Evolutionary conservation across 2,329 filamentous ascomycete species (phyloP), one percentile per base, ranked within the genome.

Genomic region (Alternaria ethzedia): DNA sequence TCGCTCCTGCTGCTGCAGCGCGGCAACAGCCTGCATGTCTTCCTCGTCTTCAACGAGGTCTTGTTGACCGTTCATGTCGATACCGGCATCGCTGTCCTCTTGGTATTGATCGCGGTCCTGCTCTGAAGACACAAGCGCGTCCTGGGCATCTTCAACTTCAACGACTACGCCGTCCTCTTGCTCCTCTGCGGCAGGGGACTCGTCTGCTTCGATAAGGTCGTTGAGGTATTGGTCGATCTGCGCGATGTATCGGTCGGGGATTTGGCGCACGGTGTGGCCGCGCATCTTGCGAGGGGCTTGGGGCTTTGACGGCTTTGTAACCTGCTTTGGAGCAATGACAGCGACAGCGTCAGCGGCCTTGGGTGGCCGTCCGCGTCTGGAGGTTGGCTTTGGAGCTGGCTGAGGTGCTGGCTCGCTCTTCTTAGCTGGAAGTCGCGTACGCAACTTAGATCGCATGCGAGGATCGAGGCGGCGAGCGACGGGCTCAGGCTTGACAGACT

Each of bases 191-290:
- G 4, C 10, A 13, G 23, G 6, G 11, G 45, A 32, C 13, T 45
- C 47, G 15, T 52, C 21, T 1, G 57, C 61, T 46, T 56, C 49
- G 30, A 62, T 47, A 4, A 65, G 45, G 3, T 55, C 55, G 3
- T 47, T 26, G 8, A 62, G 46, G 36, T 58, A 46, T 54, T 65
- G 49, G 10, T 65, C 54, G 8, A 65, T 36, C 23, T 57, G 52
- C 1, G 45, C 51, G 49, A 63, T 5, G 36, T 69, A 73, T 54
- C 66, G 72, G 51, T 77, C 71, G 2, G 71, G 70, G 9, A 78
- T 65, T n/a, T 77, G 71, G n/a, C 75, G 44, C 2, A 63, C 32
- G 2, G 72, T 74, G 56, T 70, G 70, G 25, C 75, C 74, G 17
- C 72, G 67, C 43, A 70, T 68, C 61, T 75, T 75, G 49, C 74